Evolutionary conservation across 2,329 filamentous ascomycete genomes (phyloP), one percentile per base, ranked within the genome.

Genomic region (Truncatella angustata): DNA sequence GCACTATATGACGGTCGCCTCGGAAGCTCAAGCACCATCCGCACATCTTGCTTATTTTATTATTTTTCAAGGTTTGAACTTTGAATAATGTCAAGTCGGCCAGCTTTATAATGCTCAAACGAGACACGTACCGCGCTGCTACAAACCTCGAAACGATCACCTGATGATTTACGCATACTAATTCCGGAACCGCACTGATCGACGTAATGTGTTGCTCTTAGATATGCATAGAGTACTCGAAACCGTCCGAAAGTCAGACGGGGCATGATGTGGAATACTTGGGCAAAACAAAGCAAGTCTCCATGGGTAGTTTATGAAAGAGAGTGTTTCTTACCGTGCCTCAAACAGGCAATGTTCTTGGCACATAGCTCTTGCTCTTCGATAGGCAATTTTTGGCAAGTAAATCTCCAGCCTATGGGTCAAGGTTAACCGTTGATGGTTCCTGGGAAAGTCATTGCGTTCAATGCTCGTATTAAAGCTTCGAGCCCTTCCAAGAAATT

Each of bases 381-480:
- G 14, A 14, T 32, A 9, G 28, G 28, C 28, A 32, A 14, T 32
- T 14, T 9, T 14, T 14, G 28, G 7, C 7, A 44, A 23, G 40
- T 6, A 26, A 14, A 40, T 40, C 40, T n/a, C 20, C 24, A 16
- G 39, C 21, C 21, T 11, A 18, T 18, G 36, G 34, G 18, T 11
- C 32, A 37, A 49, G 45, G 45, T 12, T 43, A 43, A 10, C 20
- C 40, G 40, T 12, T 39, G 43, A 46, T 39, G 30, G n/a, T 21
- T 16, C 40, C 23, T 16, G 20, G 23, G 9, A 16, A 24, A 16
- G 14, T 16, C 10, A 37, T 37, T 26, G 12, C 20, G 7, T 21
- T 26, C 30, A 46, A 49, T 36, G 45, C 45, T 39, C 9, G 7
- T 49, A 49, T 37, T 49, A 49, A 49, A 49, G 45, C 45, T 34